A percentile compares a stretch with the other conserved stretches of the same genome.
Conservation (phyloP, 768 basidiomycete genomes). For the Termitomyces sp. region DNA sequence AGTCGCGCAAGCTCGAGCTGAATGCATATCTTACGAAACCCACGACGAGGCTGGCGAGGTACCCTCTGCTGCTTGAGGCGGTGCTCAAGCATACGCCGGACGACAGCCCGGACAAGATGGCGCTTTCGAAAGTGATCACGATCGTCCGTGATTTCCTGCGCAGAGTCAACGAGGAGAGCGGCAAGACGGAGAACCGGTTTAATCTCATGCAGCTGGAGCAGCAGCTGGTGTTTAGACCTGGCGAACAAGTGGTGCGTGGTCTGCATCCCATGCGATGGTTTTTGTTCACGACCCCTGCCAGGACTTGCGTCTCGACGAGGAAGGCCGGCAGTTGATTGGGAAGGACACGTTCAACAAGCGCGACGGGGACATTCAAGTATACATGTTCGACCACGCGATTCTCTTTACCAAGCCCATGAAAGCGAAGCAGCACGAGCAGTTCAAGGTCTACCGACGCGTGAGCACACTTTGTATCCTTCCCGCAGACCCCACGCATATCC, state of each 20-base stretch:
- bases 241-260: slow-evolving; percentile 77
- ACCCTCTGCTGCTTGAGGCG: slow-evolving; percentile 88
- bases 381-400: slow-evolving; percentile 94
- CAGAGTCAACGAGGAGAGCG: slow-evolving; percentile 90
- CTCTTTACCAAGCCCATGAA: slow-evolving; percentile 82
- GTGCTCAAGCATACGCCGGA: slow-evolving; percentile 90
- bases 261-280: background rate
- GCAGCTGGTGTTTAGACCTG: slow-evolving; percentile 84
- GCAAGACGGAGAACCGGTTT: slow-evolving; percentile 94
- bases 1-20: slow-evolving; percentile 93
- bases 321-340: slow-evolving; percentile 85
- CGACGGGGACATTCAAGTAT: slow-evolving; percentile 87
- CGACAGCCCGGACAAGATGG: slow-evolving; percentile 79
- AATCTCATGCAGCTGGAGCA: slow-evolving; percentile 91
- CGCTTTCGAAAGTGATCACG: slow-evolving; percentile 69
- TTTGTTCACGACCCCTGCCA: slow-evolving; percentile 21
- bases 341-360: slow-evolving; percentile 89
- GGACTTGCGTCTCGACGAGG: slow-evolving; percentile 84
- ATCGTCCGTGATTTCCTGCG: slow-evolving; percentile 77
- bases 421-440: slow-evolving; percentile 88
- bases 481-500: too few species aligned
- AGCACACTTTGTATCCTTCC: slow-evolving; percentile 19
- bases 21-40: slow-evolving; percentile 99
- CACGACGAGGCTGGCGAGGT: slow-evolving; percentile 94
- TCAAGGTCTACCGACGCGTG: slow-evolving; percentile 90